Conservation (phyloP, 805 yeast species). For the Cephaloascus fragrans region DNA sequence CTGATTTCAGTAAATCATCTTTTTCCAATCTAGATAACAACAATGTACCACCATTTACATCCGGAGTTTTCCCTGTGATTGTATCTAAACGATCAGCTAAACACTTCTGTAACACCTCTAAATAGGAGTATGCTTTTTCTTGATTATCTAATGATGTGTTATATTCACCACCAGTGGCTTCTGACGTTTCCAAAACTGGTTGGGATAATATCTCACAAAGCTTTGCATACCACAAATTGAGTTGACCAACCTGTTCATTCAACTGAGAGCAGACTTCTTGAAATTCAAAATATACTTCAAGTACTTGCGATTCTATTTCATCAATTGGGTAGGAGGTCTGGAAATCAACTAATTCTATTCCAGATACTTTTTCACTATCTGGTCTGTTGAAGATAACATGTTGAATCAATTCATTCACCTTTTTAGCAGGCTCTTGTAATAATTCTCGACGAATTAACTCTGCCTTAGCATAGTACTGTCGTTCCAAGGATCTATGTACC, state of each 20-base stretch:
- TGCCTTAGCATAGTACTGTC: constrained; percentile 46
- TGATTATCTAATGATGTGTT: constrained; percentile 66
- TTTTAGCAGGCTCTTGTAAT: constrained; percentile 29
- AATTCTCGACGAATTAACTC: constrained; percentile 48
- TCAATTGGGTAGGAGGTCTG: not conserved
- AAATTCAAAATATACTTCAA: no score
- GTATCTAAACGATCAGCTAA: constrained; percentile 29
- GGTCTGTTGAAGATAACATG: not conserved
- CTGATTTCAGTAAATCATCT: not conserved
- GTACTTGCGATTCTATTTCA: not conserved
- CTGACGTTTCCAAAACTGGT: constrained; percentile 39
- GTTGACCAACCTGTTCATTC: constrained; percentile 38
- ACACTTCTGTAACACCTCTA: constrained; percentile 24
- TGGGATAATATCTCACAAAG: constrained; percentile 31
- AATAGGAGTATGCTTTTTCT: constrained; percentile 51
- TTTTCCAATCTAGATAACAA: not conserved
- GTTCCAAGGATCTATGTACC: constrained; percentile 35
- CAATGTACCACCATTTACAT: constrained; percentile 19
- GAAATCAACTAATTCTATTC: not conserved
- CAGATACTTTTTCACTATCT: not conserved
- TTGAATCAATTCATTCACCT: constrained; percentile 15
- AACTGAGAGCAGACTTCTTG: constrained; percentile 20
- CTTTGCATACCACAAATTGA: constrained; percentile 42
- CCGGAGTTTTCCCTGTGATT: constrained; percentile 27
- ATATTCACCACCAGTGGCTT: constrained; percentile 71